These are phyloP conservation scores for Polytolypa hystricis DNA, from an alignment of 2,329 filamentous ascomycete species.

Conservation along the genomic window DNA sequence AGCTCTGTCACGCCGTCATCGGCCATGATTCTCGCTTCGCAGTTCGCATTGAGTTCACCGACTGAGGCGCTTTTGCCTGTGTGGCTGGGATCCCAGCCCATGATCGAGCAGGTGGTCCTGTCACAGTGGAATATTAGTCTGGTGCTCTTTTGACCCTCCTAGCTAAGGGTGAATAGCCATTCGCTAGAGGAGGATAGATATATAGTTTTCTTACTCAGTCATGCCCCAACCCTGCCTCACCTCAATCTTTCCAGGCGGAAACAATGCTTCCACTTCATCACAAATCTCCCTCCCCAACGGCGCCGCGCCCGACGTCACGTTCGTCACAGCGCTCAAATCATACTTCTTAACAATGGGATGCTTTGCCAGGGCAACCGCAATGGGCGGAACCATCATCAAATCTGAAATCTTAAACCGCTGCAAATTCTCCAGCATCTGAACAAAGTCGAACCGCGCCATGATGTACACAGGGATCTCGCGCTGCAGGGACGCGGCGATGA, in stretches of 20 bases:
- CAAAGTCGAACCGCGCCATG: conserved; percentile 68
- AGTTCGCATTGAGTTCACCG: conserved; percentile 59
- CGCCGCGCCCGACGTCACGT: conserved; percentile 56
- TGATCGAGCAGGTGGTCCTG: conserved; percentile 55
- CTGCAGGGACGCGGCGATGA: conserved; percentile 48
- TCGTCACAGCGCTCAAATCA: conserved; percentile 56
- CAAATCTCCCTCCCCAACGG: conserved; percentile 50
- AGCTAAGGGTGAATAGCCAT: no score
- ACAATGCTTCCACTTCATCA: conserved; percentile 48
- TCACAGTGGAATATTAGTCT: conserved; percentile 6
- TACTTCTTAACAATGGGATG: conserved; percentile 53
- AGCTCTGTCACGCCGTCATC: conserved; percentile 37
- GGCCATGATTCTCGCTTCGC: conserved; percentile 55
- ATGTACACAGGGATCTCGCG: conserved; percentile 59
- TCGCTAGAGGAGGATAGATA: background rate
- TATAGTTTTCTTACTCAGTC: conserved; percentile 52
- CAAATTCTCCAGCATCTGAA: conserved; percentile 57
- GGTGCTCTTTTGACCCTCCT: no score
- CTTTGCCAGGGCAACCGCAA: conserved; percentile 63
- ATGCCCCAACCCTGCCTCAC: conserved; percentile 74
- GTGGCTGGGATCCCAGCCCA: conserved; percentile 51
- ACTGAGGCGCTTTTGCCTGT: conserved; percentile 41
- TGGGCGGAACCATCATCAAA: conserved; percentile 60
- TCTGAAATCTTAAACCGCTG: conserved; percentile 58
- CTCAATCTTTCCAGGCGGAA: conserved; percentile 39